Conservation (phyloP, 257 asterid genomes). For the Plantago ovata region DNA sequence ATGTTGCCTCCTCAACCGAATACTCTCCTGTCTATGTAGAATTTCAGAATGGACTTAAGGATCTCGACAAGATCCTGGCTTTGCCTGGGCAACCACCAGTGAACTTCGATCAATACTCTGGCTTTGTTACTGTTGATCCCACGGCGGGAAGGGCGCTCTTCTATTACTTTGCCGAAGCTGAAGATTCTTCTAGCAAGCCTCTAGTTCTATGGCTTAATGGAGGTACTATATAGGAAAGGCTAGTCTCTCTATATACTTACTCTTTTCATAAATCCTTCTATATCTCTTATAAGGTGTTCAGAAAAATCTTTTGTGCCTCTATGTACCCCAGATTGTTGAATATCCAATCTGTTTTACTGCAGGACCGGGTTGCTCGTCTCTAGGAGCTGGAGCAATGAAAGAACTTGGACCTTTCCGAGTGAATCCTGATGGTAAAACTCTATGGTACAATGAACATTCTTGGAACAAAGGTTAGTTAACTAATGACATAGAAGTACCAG, state of each 20-base stretch:
- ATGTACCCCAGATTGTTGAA: no score
- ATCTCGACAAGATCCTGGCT: neutral
- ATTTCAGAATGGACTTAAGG: neutral
- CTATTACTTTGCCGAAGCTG: conserved; percentile 2
- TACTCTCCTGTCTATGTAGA: neutral
- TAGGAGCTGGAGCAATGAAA: neutral
- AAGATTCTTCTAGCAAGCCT: conserved; percentile 12
- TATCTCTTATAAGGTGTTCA: no score
- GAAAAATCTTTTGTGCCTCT: no score
- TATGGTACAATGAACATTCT: neutral
- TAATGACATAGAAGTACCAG: neutral
- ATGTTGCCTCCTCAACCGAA: neutral
- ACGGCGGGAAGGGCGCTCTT: neutral
- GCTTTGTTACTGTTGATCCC: neutral
- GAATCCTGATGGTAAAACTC: conserved; percentile 2
- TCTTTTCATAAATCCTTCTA: no score
- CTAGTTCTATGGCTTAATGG: conserved; percentile 13
- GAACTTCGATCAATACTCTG: neutral
- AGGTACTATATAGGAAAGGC: no score
- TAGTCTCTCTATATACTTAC: no score
- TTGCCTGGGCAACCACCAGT: conserved; percentile 1
- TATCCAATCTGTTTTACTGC: neutral
- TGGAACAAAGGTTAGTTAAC: neutral
- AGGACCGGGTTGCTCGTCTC: neutral
- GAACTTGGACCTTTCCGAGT: conserved; percentile 6